Evolutionary conservation across 2,329 filamentous ascomycete genomes (phyloP).

Genomic region (Fonsecaea erecta): DNA sequence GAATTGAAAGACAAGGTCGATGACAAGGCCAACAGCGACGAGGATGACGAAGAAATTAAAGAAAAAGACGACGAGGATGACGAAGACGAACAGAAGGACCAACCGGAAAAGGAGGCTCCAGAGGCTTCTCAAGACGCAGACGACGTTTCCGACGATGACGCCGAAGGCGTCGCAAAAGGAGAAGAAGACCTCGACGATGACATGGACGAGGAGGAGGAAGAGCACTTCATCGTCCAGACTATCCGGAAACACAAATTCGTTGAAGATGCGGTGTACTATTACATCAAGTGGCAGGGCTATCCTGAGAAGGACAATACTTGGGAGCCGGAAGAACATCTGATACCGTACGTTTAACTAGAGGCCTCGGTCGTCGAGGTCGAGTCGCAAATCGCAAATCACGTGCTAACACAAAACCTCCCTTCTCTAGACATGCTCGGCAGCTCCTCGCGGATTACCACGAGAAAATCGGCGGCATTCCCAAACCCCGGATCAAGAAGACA

Average conservation of each 20-base stretch:
- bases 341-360: conserved; percentile 41
- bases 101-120: conserved; percentile 37
- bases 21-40: too few relatives aligned
- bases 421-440: conserved; percentile 42
- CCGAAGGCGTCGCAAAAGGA: conserved; percentile 44
- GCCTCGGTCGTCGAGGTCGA: background rate
- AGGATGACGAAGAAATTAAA: conserved; percentile 41
- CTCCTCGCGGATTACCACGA: conserved; percentile 49
- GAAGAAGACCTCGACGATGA: conserved; percentile 42
- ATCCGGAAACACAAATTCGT: conserved; percentile 12
- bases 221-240: conserved; percentile 22
- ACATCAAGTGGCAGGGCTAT: conserved; percentile 56
- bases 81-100: conserved; percentile 45
- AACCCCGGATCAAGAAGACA: conserved; percentile 29
- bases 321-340: conserved; percentile 52
- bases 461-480: conserved; percentile 49
- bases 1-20: conserved; percentile 40
- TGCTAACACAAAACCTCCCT: conserved; percentile 11
- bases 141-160: conserved; percentile 44
- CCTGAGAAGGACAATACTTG: conserved; percentile 50
- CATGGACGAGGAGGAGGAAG: conserved; percentile 3
- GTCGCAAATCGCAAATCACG: background rate
- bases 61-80: conserved; percentile 45
- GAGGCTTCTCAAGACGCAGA: conserved; percentile 39
- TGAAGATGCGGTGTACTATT: conserved; percentile 41